Evolutionary conservation across 371 early-diverging fungal species (phyloP).

Genomic region (Rhizomucor pusillus): DNA sequence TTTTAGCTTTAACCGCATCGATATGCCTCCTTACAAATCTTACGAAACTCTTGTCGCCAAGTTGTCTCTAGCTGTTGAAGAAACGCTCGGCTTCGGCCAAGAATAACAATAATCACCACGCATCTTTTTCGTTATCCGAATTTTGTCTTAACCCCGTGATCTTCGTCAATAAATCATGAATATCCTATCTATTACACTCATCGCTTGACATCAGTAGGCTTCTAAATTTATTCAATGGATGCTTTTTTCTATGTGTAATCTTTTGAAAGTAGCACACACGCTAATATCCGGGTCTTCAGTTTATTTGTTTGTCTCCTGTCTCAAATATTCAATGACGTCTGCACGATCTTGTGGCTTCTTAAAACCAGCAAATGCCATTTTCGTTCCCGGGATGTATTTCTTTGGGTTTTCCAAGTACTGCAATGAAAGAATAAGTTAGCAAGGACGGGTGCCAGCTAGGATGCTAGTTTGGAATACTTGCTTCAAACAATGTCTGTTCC

Average conservation of each 20-base stretch:
- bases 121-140: not conserved
- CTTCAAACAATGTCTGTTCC: slow-evolving; percentile 81
- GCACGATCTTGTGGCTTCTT: slow-evolving; percentile 66
- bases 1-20: slow-evolving; percentile 89
- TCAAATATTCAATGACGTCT: slow-evolving; percentile 19
- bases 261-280: too few species aligned
- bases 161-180: too few species aligned
- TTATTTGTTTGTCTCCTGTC: slow-evolving; percentile 3
- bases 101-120: slow-evolving; percentile 38
- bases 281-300: not conserved
- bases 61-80: slow-evolving; percentile 90
- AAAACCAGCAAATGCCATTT: slow-evolving; percentile 98
- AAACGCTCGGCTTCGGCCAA: slow-evolving; percentile 85
- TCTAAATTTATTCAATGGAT: too few species aligned
- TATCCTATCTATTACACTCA: too few species aligned
- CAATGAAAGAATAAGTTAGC: too few species aligned
- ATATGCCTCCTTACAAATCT: slow-evolving; percentile 88
- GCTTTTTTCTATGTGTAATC: too few species aligned
- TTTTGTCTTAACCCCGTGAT: not conserved
- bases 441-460: not conserved
- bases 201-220: too few species aligned
- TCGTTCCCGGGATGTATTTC: slow-evolving; percentile 94
- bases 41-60: slow-evolving; percentile 74
- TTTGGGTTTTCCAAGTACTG: slow-evolving; percentile 94
- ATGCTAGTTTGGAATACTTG: slow-evolving; percentile 1